Evolutionary conservation across 2,329 filamentous ascomycete genomes (phyloP), one percentile per base, ranked within the genome.

Genomic region (Diaporthe sp.): DNA sequence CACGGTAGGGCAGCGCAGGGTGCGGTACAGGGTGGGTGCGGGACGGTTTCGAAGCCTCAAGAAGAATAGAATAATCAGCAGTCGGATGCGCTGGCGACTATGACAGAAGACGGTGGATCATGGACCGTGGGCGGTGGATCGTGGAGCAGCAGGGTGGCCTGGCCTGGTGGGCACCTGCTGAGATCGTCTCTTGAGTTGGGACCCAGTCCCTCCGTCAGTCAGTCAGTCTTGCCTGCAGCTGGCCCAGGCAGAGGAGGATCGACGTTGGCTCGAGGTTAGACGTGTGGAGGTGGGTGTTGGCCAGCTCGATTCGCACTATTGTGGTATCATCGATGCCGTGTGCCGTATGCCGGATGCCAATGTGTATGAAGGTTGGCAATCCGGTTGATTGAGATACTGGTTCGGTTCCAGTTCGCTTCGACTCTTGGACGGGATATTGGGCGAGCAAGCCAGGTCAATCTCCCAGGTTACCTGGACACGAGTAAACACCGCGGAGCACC

Each of bases 31-130:
- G 57, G 34, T 59, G 34, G 57, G 34, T 59, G 57, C 57, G n/a
- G 37, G 49, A 69, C 49, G 65, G 46, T 22, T 42, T 69, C 65
- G 65, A 69, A 69, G 65, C n/a, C 65, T 69, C 65, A 69, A 42
- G 65, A 69, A 69, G 65, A 69, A 39, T 53, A 13, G 65, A 69
- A 69, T 69, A 42, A 69, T 69, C 49, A 69, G 49, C 49, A 69
- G 65, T 42, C 65, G 65, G 65, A 69, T 69, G 65, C 65, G 65
- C 65, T 69, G 65, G 65, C 65, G 65, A 69, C 34, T 53, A 65
- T 73, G 71, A 73, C 71, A 73, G 71, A 73, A 65, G 71, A 69
- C 10, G 22, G 65, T 69, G 65, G 65, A 55, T 55, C 65, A 69
- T 53, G 65, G 65, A 39, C 46, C 65, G 49, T 69, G 49, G 49